phyloP scores from a whole-genome alignment of 305 asterid species.

The Solanum hybrid region DNA sequence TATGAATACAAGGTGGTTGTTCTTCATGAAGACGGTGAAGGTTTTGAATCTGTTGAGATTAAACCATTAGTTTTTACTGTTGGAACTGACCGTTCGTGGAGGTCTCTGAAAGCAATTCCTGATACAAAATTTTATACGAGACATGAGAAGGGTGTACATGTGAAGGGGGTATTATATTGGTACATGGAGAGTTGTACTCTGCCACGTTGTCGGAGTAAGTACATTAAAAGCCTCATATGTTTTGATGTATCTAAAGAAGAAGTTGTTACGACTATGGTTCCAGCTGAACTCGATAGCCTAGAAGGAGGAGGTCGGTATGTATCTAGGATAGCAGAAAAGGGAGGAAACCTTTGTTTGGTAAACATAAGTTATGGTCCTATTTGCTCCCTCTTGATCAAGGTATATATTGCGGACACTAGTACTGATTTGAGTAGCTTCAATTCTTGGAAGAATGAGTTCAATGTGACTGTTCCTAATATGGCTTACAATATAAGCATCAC shows the following conservation, averaged over 20 bases:
- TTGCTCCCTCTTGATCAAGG: not conserved
- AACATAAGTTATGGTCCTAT: not conserved
- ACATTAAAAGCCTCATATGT: not conserved
- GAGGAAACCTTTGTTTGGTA: not conserved
- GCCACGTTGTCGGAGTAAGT: not conserved
- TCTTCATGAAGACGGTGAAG: not conserved
- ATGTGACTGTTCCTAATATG: not conserved
- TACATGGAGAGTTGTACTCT: not conserved
- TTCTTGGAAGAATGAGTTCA: not conserved
- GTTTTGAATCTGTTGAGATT: not conserved
- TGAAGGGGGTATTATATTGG: not conserved
- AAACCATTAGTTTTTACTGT: not conserved
- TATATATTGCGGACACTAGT: not conserved
- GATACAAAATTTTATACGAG: not conserved
- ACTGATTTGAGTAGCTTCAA: not conserved
- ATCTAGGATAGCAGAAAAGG: not conserved
- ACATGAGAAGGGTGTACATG: not conserved
- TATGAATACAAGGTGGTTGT: not conserved
- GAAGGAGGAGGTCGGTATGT: not conserved
- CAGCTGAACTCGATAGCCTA: not conserved
- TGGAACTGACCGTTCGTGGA: not conserved
- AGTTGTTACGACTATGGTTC: not conserved
- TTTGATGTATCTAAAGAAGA: not conserved
- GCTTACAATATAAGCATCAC: not conserved
- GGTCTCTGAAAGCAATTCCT: not conserved